A percentile compares a stretch with the other conserved stretches of the same genome.
These are phyloP conservation scores for Yamadazyma diospyri DNA, from an alignment of 1,139 yeast species.

Conservation along the genomic window DNA sequence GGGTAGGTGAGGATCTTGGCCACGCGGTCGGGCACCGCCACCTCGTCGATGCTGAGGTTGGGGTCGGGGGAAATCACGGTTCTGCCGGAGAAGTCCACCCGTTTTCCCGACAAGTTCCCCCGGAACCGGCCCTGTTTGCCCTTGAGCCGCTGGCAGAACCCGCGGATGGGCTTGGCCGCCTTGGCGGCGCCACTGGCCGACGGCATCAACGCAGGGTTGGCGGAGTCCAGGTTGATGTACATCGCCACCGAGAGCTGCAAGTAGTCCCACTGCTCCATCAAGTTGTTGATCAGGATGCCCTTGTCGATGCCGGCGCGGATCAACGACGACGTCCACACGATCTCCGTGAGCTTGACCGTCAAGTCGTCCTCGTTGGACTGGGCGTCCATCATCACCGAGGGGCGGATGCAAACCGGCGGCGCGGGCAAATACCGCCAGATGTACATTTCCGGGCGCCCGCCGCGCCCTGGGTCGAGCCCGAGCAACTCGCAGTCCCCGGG, in stretches of 20 bases:
- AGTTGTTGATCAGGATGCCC: constrained; percentile 85
- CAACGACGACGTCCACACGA: constrained; percentile 91
- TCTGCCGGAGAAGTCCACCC: constrained; percentile 98
- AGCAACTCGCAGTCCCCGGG: constrained; percentile 89
- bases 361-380: constrained; percentile 96
- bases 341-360: constrained; percentile 92
- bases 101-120: constrained; percentile 96
- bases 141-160: constrained; percentile 93
- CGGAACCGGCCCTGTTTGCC: constrained; percentile 99
- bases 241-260: constrained; percentile 92
- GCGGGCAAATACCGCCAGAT: constrained; percentile 98
- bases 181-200: constrained; percentile 57
- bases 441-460: constrained; percentile 95
- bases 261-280: constrained; percentile 99
- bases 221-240: constrained; percentile 95
- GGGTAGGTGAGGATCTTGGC: constrained; percentile 96
- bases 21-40: constrained; percentile 96
- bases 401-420: constrained; percentile 98
- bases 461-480: constrained; percentile 82
- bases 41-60: constrained; percentile 89
- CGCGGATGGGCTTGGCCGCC: constrained; percentile 80
- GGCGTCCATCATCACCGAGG: constrained; percentile 93
- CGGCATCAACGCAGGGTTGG: constrained; percentile 74
- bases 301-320: constrained; percentile 93
- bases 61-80: constrained; percentile 99